Evolutionary conservation across 352 stramenopile species (phyloP).

Genomic region (Pythium periplocum): DNA sequence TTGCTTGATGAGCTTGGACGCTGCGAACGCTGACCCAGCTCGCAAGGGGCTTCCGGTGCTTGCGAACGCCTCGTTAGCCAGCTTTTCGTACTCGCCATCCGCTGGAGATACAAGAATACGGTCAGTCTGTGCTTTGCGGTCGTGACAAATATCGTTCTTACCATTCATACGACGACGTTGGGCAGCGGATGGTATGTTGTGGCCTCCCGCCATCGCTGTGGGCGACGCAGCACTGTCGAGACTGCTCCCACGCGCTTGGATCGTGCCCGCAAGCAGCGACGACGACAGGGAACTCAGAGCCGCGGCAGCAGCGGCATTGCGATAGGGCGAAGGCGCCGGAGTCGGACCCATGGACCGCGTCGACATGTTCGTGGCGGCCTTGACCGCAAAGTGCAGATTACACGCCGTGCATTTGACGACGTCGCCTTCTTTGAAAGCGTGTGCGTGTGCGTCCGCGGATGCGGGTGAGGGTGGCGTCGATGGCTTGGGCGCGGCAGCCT

Average conservation of each 20-base stretch:
- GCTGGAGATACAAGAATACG: conserved; percentile 17
- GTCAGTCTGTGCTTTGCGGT: background rate
- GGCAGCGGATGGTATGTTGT: conserved; percentile 3
- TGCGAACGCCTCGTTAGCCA: conserved; percentile 51
- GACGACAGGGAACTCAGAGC: conserved; percentile 65
- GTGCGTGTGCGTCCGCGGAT: background rate
- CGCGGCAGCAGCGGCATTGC: conserved; percentile 55
- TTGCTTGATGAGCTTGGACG: conserved; percentile 21
- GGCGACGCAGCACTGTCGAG: conserved; percentile 16
- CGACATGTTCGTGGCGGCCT: conserved; percentile 22
- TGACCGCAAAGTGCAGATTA: conserved; percentile 71
- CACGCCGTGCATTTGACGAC: conserved; percentile 71
- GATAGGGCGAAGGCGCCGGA: conserved; percentile 32
- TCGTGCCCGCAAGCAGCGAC: conserved; percentile 37
- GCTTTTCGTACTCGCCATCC: conserved; percentile 68
- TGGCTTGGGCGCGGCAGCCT: conserved; percentile 1
- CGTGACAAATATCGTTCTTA: conserved; percentile 3
- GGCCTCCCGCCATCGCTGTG: conserved; percentile 2
- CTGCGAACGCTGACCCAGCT: conserved; percentile 1
- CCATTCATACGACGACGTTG: conserved; percentile 48
- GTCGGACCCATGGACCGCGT: conserved; percentile 5
- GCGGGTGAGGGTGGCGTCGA: background rate
- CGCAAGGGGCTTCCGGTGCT: conserved; percentile 8
- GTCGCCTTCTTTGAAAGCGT: conserved; percentile 67
- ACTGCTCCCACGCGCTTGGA: conserved; percentile 36